Conservation (phyloP, 1,284 basidiomycete species). For the Leccinum olivaceoglutinosum region DNA sequence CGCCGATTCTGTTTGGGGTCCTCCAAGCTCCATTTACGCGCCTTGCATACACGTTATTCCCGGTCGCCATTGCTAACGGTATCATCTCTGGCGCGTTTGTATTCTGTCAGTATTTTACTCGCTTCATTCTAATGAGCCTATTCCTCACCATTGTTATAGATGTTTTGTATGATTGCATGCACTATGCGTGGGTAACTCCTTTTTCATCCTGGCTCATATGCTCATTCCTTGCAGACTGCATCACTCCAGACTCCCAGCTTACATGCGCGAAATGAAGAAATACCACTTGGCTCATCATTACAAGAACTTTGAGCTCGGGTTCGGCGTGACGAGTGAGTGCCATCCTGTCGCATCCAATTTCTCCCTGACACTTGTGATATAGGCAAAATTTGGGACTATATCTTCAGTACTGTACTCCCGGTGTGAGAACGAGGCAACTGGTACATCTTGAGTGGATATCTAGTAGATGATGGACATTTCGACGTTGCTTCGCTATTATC, state of each 20-base stretch:
- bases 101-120: constrained; percentile 64
- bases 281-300: constrained; percentile 99
- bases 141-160: constrained; percentile 40
- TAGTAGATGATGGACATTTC: neutral
- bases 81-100: constrained; percentile 88
- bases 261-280: constrained; percentile 90
- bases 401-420: constrained; percentile 81
- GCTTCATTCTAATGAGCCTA: neutral
- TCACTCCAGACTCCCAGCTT: constrained; percentile 85
- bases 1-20: constrained; percentile 77
- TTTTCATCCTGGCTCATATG: neutral
- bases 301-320: constrained; percentile 96
- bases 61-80: constrained; percentile 83
- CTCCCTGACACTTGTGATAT: constrained; percentile 16
- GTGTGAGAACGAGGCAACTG: constrained; percentile 33
- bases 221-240: constrained; percentile 52
- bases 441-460: neutral
- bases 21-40: constrained; percentile 87
- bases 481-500: constrained; percentile 6
- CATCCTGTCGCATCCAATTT: neutral
- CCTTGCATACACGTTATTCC: constrained; percentile 83
- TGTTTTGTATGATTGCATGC: constrained; percentile 87
- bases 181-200: constrained; percentile 66
- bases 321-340: constrained; percentile 83
- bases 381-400: constrained; percentile 92